Evolutionary conservation across 768 basidiomycete genomes (phyloP).

Genomic region (Kwoniella sp.): DNA sequence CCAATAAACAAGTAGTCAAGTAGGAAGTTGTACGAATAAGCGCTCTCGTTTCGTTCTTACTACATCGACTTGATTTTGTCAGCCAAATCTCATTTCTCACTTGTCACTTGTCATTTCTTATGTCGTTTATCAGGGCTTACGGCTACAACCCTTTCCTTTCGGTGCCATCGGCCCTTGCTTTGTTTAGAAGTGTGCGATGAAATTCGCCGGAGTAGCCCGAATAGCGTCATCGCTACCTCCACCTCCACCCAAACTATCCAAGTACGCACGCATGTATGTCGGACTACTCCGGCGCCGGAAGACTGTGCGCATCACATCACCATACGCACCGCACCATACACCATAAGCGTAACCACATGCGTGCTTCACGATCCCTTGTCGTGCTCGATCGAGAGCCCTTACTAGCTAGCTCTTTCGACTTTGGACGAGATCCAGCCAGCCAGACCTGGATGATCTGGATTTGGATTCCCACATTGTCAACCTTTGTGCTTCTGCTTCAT

Average conservation of each 20-base stretch:
- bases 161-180: background rate
- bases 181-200: background rate
- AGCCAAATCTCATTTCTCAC: background rate
- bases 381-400: conserved; percentile 1
- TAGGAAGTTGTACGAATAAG: no score
- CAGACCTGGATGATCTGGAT: no score
- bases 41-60: background rate
- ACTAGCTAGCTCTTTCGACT: no score
- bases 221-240: conserved; percentile 1
- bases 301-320: background rate
- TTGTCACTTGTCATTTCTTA: no score
- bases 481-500: background rate
- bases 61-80: background rate
- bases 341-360: conserved; percentile 1
- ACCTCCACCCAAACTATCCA: background rate
- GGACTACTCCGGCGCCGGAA: conserved; percentile 13
- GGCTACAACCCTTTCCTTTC: background rate
- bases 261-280: background rate
- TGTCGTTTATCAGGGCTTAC: no score
- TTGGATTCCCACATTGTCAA: background rate
- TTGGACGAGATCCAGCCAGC: background rate
- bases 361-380: background rate
- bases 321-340: background rate
- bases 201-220: background rate
- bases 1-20: no score